Base-by-base conservation (phyloP, 139 green algal genomes). In the Auxenochlorella protothecoides region DNA sequence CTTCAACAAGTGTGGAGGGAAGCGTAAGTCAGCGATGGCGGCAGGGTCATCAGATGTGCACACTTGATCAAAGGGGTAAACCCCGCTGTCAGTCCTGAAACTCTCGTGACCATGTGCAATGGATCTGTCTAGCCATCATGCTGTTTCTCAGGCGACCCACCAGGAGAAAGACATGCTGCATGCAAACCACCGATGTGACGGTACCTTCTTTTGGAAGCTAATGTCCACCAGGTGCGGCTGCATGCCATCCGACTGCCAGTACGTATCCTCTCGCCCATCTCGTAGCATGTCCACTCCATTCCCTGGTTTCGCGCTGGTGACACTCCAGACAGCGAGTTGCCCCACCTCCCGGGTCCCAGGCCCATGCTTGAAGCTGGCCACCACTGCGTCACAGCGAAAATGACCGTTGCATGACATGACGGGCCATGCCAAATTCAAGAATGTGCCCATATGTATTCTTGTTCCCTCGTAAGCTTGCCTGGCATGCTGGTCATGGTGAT, bases 241-340 rank as follows among this genome's bases (percentile, higher is more conserved):
- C 2, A 81, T 66, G 15, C 89, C 91, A 70, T 96, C 90, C 3
- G 85, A 91, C 83, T 99, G 94, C 94, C 94, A 99, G 72, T 93
- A 99, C 0, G 94, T 98, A 65, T 97, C 92, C 2, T 82, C 70
- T 16, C 82, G 85, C 55, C 87, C 89, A 73, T 99, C 94, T 0
- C 94, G 73, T n/a, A 98, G 79, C 72, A 95, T 72, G 64, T 97
- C 91, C 14, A 98, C 94, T 0, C 94, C 94, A 72, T 97, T 97
- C 13, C 94, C 94, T 4, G 91, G 85, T 74, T 98, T 98, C 51
- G 94, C 89, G 65, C 81, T 96, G 10, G 90, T 97, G 7, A 97
- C 94, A 4, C 76, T 87, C 92, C 93, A 97, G 15, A 93, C 85
- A 6, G 92, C 93, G n/a, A 96, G 77, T 16, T 83, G 51, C 0